phyloP scores from a whole-genome alignment of 495 filamentous ascomycete species.

The Massariosphaeria phaeospora region DNA sequence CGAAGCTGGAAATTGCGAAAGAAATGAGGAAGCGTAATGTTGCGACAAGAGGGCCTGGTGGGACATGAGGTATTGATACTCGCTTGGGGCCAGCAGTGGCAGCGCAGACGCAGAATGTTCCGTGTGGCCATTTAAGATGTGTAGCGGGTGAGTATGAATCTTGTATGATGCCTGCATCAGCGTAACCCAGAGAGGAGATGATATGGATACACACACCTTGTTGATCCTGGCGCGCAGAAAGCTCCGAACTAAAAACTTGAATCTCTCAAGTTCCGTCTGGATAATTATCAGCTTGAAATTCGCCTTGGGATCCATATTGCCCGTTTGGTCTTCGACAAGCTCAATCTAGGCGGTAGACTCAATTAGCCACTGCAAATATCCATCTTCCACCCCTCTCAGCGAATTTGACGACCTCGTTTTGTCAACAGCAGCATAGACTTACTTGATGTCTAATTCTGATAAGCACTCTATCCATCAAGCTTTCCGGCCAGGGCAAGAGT shows the following conservation, averaged over 20 bases:
- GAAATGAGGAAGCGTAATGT: conserved; percentile 78
- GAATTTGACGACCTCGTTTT: conserved; percentile 26
- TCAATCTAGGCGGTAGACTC: too few relatives aligned
- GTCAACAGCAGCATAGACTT: conserved; percentile 53
- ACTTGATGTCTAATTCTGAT: conserved; percentile 67
- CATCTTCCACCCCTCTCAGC: background rate
- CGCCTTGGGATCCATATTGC: conserved; percentile 73
- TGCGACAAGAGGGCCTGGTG: conserved; percentile 76
- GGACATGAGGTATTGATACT: conserved; percentile 69
- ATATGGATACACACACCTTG: conserved; percentile 53
- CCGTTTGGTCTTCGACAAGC: conserved; percentile 47
- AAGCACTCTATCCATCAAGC: conserved; percentile 71
- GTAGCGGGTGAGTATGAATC: conserved; percentile 65
- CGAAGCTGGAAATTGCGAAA: conserved; percentile 68
- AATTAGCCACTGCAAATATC: conserved; percentile 30
- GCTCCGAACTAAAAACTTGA: conserved; percentile 83
- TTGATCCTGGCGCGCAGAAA: conserved; percentile 78
- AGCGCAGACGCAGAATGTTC: conserved; percentile 34
- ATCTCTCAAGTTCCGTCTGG: conserved; percentile 92
- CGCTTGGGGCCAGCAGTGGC: conserved; percentile 58
- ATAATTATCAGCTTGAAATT: conserved; percentile 92
- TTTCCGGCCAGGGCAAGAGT: conserved; percentile 62
- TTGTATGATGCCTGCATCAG: conserved; percentile 40
- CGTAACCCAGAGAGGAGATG: conserved; percentile 37
- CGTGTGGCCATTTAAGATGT: conserved; percentile 45